A percentile compares a stretch with the other conserved stretches of the same genome.
Conservation (phyloP, 1,139 yeast species). For the Candida pseudocylindracea region DNA sequence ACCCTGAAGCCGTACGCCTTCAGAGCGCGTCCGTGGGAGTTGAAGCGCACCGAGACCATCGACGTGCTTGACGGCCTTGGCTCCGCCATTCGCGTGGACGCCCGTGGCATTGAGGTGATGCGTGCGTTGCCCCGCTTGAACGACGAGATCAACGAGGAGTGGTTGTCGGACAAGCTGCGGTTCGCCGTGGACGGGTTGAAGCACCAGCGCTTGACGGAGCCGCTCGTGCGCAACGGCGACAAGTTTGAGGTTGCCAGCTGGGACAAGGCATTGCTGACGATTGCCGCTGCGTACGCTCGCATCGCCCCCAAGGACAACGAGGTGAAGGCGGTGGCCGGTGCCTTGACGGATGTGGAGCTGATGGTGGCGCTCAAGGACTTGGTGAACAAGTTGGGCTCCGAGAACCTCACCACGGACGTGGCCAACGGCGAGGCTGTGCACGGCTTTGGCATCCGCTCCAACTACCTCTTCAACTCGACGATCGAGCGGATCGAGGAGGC, state of each 20-base stretch:
- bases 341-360: slow-evolving; percentile 65
- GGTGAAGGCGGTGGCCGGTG: slow-evolving; percentile 67
- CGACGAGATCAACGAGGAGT: slow-evolving; percentile 77
- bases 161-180: slow-evolving; percentile 80
- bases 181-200: slow-evolving; percentile 75
- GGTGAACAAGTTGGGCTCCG: slow-evolving; percentile 58
- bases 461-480: slow-evolving; percentile 62
- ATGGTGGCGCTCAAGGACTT: slow-evolving; percentile 68
- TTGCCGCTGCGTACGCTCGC: slow-evolving; percentile 39
- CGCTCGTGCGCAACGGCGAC: slow-evolving; percentile 54
- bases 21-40: slow-evolving; percentile 87
- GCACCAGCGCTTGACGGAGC: slow-evolving; percentile 71
- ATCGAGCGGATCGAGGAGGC: slow-evolving; percentile 69
- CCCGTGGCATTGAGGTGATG: slow-evolving; percentile 78
- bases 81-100: slow-evolving; percentile 64
- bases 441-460: slow-evolving; percentile 58
- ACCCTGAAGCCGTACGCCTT: slow-evolving; percentile 82
- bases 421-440: slow-evolving; percentile 39
- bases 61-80: slow-evolving; percentile 79
- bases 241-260: slow-evolving; percentile 59
- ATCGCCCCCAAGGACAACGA: slow-evolving; percentile 47
- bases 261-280: slow-evolving; percentile 66
- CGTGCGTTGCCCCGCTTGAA: slow-evolving; percentile 72
- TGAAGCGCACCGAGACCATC: slow-evolving; percentile 72
- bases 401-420: slow-evolving; percentile 58